phyloP scores from a whole-genome alignment of 2,329 filamentous ascomycete species.

The Stemphylium vesicarium region DNA sequence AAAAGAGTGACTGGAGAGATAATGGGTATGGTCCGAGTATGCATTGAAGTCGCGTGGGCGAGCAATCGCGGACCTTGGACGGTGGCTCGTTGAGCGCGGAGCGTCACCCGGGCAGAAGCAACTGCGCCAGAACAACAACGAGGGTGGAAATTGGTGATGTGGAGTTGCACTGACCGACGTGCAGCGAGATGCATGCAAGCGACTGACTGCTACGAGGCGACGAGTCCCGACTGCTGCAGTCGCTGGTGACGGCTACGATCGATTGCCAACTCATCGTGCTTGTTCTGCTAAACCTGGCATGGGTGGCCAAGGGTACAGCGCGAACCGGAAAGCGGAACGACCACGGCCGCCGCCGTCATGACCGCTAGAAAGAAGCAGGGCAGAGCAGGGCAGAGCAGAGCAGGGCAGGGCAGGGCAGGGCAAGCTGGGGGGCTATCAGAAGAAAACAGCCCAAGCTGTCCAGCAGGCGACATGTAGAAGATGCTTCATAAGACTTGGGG shows the following conservation, averaged over 20 bases:
- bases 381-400: conserved; percentile 2
- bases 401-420: conserved; percentile 13
- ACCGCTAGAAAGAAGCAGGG: conserved; percentile 14
- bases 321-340: conserved; percentile 11
- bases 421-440: background rate
- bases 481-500: background rate
- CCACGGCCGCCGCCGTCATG: conserved; percentile 11
- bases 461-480: background rate
- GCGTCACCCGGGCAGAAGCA: background rate
- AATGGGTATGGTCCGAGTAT: conserved; percentile 5
- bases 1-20: conserved; percentile 15
- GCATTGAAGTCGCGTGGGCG: conserved; percentile 13
- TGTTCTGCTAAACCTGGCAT: conserved; percentile 22
- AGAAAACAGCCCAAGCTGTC: background rate
- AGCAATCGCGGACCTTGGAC: conserved; percentile 8
- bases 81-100: conserved; percentile 6
- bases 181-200: conserved; percentile 18
- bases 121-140: conserved; percentile 4
- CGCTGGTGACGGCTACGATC: conserved; percentile 17
- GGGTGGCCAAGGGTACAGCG: conserved; percentile 21
- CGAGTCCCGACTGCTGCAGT: conserved; percentile 1
- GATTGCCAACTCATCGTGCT: conserved; percentile 20
- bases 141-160: conserved; percentile 9
- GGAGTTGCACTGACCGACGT: conserved; percentile 15
- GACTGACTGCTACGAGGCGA: conserved; percentile 13